Evolutionary conservation across 2,329 filamentous ascomycete species (phyloP).

Genomic region (Aspergillus clavatus): DNA sequence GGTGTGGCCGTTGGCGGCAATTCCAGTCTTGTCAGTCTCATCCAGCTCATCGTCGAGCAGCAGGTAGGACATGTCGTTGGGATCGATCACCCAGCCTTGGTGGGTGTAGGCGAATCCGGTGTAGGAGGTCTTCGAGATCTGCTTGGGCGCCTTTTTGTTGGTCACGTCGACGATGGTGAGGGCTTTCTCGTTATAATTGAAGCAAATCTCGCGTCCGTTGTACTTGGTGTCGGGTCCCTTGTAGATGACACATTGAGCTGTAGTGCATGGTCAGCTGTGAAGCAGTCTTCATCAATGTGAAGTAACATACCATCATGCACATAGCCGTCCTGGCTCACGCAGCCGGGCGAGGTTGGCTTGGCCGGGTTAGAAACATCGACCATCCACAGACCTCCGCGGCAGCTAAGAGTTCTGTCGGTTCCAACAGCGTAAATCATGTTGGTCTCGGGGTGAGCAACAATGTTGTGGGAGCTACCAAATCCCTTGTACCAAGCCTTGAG

Average conservation of each 20-base stretch:
- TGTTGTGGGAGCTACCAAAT: conserved; percentile 19
- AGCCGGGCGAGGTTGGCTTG: conserved; percentile 14
- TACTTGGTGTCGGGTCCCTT: conserved; percentile 12
- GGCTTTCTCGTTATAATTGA: conserved; percentile 19
- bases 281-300: no score
- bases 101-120: conserved; percentile 16
- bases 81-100: conserved; percentile 14
- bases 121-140: conserved; percentile 18
- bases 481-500: conserved; percentile 15
- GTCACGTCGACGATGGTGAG: conserved; percentile 18
- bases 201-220: conserved; percentile 14
- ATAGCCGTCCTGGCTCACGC: conserved; percentile 16
- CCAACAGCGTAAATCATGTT: conserved; percentile 17
- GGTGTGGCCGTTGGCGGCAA: conserved; percentile 17
- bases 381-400: conserved; percentile 17
- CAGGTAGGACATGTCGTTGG: conserved; percentile 13
- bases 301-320: conserved; percentile 19
- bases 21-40: conserved; percentile 11
- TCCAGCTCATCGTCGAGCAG: conserved; percentile 18
- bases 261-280: not conserved
- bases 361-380: conserved; percentile 16
- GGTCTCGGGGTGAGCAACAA: conserved; percentile 15
- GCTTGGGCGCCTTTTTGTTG: conserved; percentile 9
- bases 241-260: conserved; percentile 19
- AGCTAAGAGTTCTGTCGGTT: conserved; percentile 10